Base-by-base conservation (phyloP, 108 stramenopile species). In the Stephanodiscus triporus region DNA sequence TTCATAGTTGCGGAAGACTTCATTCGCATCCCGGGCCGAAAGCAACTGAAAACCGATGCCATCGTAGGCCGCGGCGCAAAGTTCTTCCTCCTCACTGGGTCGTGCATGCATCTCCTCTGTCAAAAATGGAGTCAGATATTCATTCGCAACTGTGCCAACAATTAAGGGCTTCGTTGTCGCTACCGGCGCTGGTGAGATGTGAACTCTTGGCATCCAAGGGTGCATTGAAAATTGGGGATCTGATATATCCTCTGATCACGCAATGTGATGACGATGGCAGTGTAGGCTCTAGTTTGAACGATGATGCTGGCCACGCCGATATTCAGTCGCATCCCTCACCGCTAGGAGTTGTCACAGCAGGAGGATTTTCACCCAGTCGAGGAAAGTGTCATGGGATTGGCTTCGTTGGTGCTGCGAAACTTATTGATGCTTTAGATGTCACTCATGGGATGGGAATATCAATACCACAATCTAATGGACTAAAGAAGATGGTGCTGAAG, bases 171-270 rank as follows among this genome's bases (percentile, higher is more conserved):
- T 87, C 88, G 7, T 76, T 95, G 48, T 88, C 91, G 7, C 60
- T 95, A 16, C 93, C 93, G 2, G 93, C 91, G 22, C 61, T 91
- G 34, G 63, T 95, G 16, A 65, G 84, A 6, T 83, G 79, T 77
- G 88, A 89, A 34, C 48, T 95, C 43, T 72, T 16, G 89, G 81
- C 29, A n/a, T n/a, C n/a, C n/a, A 76, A 82, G 57, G 91, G 90
- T 19, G 82, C 80, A 38, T 55, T 88, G 11, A 42, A 68, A 14
- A 51, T 78, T 11, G 86, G 85, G 48, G 85, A 77, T 61, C 53
- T 81, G 42, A 54, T 81, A 40, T 73, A 30, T 51, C 63, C 69
- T n/a, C 10, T 64, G 34, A 20, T 24, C 29, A 22, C 22, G 23
- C 20, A 24, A 29, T 11, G 27, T 49, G 40, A 66, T 40, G 51